These are phyloP conservation scores for Lolium rigidum DNA, from an alignment of 176 grass and related monocot genomes.

Conservation along the genomic window DNA sequence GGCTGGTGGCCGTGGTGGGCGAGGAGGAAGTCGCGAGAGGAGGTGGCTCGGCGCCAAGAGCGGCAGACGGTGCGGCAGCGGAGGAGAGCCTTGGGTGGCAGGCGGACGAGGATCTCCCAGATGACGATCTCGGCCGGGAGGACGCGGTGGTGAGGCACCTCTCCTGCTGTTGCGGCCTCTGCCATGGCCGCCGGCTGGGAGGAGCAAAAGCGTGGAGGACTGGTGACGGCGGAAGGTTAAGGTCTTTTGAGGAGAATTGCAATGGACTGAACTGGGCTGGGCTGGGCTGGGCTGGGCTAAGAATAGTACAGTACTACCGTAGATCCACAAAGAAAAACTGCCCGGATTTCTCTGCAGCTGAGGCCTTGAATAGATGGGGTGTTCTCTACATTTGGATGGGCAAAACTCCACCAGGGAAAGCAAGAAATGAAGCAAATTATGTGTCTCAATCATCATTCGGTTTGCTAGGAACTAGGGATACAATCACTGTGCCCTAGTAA, in stretches of 20 bases:
- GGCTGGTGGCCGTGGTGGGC: neutral
- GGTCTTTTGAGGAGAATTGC: neutral
- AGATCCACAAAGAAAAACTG: too few species aligned
- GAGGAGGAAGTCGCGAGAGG: neutral
- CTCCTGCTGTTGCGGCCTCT: neutral
- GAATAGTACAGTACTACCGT: neutral
- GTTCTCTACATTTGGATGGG: neutral
- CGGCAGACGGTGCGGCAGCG: neutral
- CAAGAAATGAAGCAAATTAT: conserved; percentile 27
- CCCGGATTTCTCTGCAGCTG: too few species aligned
- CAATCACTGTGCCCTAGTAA: too few species aligned
- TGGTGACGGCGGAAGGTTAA: neutral
- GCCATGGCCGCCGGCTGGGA: neutral
- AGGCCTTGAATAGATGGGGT: neutral
- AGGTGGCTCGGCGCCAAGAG: neutral
- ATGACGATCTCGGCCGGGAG: neutral
- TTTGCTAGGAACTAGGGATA: too few species aligned
- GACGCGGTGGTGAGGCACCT: neutral
- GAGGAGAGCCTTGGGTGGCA: neutral
- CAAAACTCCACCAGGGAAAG: conserved; percentile 8
- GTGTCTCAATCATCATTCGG: neutral
- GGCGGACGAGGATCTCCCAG: neutral
- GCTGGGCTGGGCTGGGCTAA: neutral
- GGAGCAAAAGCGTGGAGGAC: neutral
- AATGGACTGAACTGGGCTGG: neutral